These are phyloP conservation scores for Mucuna pruriens DNA, from an alignment of 306 rosid genomes.

Conservation along the genomic window DNA sequence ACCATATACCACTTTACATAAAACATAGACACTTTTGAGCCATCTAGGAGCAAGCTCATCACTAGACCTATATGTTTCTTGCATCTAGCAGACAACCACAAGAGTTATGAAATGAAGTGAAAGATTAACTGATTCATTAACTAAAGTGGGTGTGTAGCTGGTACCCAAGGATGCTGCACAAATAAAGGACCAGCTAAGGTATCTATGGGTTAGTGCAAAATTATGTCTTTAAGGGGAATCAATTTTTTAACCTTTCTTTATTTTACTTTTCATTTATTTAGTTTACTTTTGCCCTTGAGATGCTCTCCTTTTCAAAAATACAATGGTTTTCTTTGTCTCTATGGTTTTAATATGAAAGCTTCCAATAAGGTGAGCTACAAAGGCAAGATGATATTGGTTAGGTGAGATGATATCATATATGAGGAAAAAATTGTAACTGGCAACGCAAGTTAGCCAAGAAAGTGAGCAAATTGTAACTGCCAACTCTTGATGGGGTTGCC, in stretches of 20 bases:
- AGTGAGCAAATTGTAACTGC: background rate
- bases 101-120: background rate
- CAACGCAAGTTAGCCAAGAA: background rate
- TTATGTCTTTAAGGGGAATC: background rate
- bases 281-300: background rate
- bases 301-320: background rate
- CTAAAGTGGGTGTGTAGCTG: background rate
- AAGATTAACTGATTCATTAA: background rate
- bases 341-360: background rate
- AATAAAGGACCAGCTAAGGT: background rate
- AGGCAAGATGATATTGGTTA: background rate
- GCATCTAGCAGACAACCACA: background rate
- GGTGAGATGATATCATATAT: conserved; percentile 12
- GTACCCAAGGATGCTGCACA: background rate
- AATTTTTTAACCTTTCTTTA: background rate
- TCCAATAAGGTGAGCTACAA: conserved; percentile 1
- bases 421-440: background rate
- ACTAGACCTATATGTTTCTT: background rate
- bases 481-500: background rate
- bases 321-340: background rate
- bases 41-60: background rate
- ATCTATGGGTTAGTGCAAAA: background rate
- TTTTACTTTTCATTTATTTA: background rate
- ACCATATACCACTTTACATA: background rate
- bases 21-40: background rate